These are phyloP conservation scores for Populus deltoides DNA, from an alignment of 345 rosid species.

Conservation along the genomic window DNA sequence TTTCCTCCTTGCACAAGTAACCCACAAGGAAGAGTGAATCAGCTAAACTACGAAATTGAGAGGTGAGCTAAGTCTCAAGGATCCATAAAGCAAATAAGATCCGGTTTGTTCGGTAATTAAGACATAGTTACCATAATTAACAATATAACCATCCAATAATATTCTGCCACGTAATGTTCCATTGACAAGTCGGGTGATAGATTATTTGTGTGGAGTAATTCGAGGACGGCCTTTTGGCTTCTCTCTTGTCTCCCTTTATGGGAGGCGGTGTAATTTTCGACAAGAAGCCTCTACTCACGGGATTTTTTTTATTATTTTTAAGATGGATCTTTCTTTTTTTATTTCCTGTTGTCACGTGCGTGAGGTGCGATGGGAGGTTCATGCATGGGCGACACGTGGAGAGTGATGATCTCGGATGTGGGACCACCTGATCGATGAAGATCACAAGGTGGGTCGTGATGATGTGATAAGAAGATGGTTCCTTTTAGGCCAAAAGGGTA, in stretches of 20 bases:
- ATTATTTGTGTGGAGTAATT: not conserved
- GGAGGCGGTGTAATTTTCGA: not conserved
- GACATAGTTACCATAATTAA: too few species aligned
- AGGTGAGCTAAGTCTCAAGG: too few species aligned
- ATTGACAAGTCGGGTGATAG: not conserved
- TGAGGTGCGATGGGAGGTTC: not conserved
- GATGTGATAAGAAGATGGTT: too few species aligned
- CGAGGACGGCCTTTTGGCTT: not conserved
- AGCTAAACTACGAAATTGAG: too few species aligned
- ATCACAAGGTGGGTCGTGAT: not conserved
- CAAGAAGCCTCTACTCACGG: slow-evolving; percentile 5
- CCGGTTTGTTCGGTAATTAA: too few species aligned
- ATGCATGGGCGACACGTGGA: not conserved
- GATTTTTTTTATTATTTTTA: not conserved
- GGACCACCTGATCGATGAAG: not conserved
- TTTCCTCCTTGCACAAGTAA: too few species aligned
- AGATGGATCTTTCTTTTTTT: too few species aligned
- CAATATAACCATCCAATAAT: not conserved
- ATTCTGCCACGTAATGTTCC: not conserved
- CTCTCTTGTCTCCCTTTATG: not conserved
- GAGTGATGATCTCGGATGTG: not conserved
- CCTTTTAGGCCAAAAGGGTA: too few species aligned
- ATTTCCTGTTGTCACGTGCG: not conserved
- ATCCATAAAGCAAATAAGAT: too few species aligned
- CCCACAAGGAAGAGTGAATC: too few species aligned